Evolutionary conservation across 2,329 filamentous ascomycete species (phyloP).

Genomic region (Waltergamsia citrina): DNA sequence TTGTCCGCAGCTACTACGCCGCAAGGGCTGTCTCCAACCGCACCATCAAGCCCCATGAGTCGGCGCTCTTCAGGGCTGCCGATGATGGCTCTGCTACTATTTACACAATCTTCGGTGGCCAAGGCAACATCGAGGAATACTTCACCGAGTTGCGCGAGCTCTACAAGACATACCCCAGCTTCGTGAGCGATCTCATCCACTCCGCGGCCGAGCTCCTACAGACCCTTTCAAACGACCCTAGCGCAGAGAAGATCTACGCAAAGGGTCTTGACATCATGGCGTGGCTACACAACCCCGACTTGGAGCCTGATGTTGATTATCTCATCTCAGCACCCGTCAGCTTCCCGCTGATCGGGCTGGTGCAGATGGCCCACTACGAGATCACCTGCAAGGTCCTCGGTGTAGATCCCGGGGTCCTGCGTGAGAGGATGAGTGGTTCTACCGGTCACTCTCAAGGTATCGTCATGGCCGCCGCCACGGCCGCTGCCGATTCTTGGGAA

Average conservation of each 20-base stretch:
- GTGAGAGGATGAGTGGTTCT: conserved; percentile 75
- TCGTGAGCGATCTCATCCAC: conserved; percentile 77
- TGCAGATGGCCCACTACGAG: conserved; percentile 91
- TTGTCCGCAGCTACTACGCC: conserved; percentile 85
- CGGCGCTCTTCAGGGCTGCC: conserved; percentile 81
- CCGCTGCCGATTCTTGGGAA: conserved; percentile 88
- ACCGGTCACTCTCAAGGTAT: conserved; percentile 97
- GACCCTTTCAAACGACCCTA: conserved; percentile 69
- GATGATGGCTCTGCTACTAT: conserved; percentile 75
- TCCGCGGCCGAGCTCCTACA: conserved; percentile 82
- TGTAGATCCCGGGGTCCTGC: conserved; percentile 77
- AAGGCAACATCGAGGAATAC: conserved; percentile 99
- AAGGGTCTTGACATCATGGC: conserved; percentile 94
- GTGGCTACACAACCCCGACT: conserved; percentile 84
- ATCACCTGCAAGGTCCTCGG: conserved; percentile 90
- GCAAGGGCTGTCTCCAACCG: conserved; percentile 77
- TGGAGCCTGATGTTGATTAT: conserved; percentile 90
- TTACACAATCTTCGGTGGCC: conserved; percentile 92
- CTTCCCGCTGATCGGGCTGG: conserved; percentile 89
- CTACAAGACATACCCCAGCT: conserved; percentile 82
- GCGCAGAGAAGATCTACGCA: conserved; percentile 89
- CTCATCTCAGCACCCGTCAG: conserved; percentile 91
- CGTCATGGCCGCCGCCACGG: conserved; percentile 84
- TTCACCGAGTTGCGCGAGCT: conserved; percentile 94
- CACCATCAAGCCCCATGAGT: conserved; percentile 85